Percentiles rank a stretch among this genome's conserved stretches.
Evolutionary conservation across 2,329 filamentous ascomycete species (phyloP).

Genomic region (Pyrenochaeta sp.): DNA sequence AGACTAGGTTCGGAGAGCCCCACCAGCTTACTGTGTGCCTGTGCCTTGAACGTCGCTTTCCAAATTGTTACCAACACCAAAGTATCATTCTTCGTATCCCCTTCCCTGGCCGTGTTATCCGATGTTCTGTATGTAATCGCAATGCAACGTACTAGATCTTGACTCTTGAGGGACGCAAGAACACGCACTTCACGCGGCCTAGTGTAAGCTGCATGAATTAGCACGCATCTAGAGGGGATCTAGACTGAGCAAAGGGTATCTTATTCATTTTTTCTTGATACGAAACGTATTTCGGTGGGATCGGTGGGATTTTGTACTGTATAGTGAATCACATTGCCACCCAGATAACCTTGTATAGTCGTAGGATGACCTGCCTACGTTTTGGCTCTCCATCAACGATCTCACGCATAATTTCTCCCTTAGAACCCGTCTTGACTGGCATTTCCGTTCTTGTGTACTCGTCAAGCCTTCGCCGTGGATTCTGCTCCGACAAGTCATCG

Average conservation of each 20-base stretch:
- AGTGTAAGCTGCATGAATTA: not conserved
- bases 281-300: not conserved
- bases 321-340: not conserved
- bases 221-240: not conserved
- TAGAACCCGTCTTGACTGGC: not conserved
- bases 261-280: not conserved
- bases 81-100: not conserved
- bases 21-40: slow-evolving; percentile 12
- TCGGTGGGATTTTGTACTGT: not conserved
- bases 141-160: not conserved
- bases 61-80: not conserved
- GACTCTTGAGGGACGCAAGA: not conserved
- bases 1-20: slow-evolving; percentile 18
- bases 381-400: not conserved
- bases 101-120: not conserved
- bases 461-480: not conserved
- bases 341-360: not conserved
- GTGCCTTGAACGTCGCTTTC: not conserved
- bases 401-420: not conserved
- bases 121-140: not conserved
- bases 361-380: not conserved
- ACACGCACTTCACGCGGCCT: not conserved
- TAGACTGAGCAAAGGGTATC: not conserved
- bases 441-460: not conserved
- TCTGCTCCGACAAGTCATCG: not conserved